Evolutionary conservation across 2,329 filamentous ascomycete species (phyloP).

Genomic region (Venturia carpophila): DNA sequence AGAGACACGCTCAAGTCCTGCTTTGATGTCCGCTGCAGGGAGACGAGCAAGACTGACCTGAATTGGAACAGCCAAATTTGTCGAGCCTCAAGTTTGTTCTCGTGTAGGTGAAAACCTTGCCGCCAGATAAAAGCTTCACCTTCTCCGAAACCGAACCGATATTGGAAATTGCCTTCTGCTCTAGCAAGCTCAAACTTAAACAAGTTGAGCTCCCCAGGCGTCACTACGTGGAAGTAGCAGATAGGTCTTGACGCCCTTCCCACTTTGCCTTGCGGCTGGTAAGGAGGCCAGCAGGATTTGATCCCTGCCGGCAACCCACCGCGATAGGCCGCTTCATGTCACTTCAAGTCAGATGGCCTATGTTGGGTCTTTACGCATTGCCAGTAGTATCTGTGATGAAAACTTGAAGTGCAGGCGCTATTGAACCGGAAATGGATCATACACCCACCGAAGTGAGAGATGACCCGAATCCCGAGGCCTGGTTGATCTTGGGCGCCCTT

Average conservation of each 20-base stretch:
- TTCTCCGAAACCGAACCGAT: not conserved
- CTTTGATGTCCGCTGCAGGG: not conserved
- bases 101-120: not conserved
- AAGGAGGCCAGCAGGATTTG: not conserved
- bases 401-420: not conserved
- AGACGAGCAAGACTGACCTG: not conserved
- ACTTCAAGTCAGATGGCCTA: not conserved
- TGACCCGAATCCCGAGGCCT: not conserved
- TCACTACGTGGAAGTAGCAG: conserved; percentile 11
- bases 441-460: not conserved
- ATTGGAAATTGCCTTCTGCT: not conserved
- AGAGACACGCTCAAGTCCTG: not conserved
- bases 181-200: not conserved
- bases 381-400: not conserved
- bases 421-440: not conserved
- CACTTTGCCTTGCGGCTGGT: not conserved
- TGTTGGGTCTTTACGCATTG: not conserved
- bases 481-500: not conserved
- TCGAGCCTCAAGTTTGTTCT: not conserved
- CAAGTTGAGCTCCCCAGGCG: not conserved
- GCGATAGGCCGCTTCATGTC: conserved; percentile 8
- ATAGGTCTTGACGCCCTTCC: conserved; percentile 8
- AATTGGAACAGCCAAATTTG: not conserved
- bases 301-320: not conserved
- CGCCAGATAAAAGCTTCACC: not conserved